These are phyloP conservation scores for Sequoia sempervirens DNA, from an alignment of 75 land plant species.

Conservation along the genomic window DNA sequence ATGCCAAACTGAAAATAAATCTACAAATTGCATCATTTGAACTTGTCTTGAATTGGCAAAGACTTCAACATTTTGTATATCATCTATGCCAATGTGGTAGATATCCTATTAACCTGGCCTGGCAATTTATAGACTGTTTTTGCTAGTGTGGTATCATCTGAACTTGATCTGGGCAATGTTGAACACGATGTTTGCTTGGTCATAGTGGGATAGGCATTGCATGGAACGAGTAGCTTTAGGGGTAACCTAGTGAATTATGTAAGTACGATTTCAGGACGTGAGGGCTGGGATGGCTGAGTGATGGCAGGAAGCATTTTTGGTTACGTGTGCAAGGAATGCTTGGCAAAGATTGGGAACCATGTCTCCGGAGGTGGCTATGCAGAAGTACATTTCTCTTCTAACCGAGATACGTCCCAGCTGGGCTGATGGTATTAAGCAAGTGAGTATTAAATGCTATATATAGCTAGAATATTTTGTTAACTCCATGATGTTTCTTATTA, in stretches of 20 bases:
- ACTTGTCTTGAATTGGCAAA: background rate
- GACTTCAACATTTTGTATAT: background rate
- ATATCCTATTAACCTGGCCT: background rate
- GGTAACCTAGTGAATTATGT: slow-evolving; percentile 9
- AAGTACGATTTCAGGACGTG: slow-evolving; percentile 9
- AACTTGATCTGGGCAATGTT: slow-evolving; percentile 5
- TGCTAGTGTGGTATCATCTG: background rate
- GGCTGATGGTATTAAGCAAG: slow-evolving; percentile 39
- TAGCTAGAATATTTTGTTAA: background rate
- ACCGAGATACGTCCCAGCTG: slow-evolving; percentile 69
- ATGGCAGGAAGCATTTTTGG: slow-evolving; percentile 38
- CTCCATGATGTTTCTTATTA: background rate
- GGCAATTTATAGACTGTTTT: background rate
- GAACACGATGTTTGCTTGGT: background rate
- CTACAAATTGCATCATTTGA: background rate
- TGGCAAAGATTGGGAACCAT: slow-evolving; percentile 94
- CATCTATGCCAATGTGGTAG: background rate
- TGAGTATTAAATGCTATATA: slow-evolving; percentile 19
- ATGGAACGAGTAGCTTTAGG: slow-evolving; percentile 3
- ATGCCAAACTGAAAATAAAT: background rate
- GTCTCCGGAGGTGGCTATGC: slow-evolving; percentile 94
- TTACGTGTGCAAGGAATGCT: slow-evolving; percentile 59
- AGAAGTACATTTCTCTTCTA: slow-evolving; percentile 74
- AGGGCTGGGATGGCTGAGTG: slow-evolving; percentile 26
- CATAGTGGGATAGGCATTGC: slow-evolving; percentile 1